These are phyloP conservation scores for Pseudotulostoma volvatum DNA, from an alignment of 495 filamentous ascomycete species.

Conservation along the genomic window DNA sequence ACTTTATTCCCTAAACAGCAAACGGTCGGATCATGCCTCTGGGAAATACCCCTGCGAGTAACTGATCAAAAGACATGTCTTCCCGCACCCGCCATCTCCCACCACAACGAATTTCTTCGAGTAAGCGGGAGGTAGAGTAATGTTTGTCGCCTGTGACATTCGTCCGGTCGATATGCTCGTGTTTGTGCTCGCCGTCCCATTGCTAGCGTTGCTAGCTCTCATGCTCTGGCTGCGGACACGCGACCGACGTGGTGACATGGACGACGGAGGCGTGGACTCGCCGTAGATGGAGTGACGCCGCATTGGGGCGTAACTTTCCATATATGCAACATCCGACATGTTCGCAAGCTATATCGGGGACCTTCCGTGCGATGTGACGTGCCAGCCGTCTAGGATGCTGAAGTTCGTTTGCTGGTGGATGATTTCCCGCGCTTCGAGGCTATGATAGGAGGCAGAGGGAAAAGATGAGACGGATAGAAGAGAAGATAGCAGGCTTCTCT, in stretches of 20 bases:
- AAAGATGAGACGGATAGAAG: too few species aligned
- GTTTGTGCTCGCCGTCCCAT: constrained; percentile 72
- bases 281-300: constrained; percentile 28
- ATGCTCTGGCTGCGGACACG: constrained; percentile 43
- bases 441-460: too few species aligned
- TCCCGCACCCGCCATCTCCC: constrained; percentile 93
- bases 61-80: constrained; percentile 95
- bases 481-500: too few species aligned
- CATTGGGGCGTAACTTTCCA: constrained; percentile 34
- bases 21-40: constrained; percentile 46
- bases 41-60: constrained; percentile 97
- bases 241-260: constrained; percentile 30
- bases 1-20: background rate
- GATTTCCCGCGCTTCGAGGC: too few species aligned
- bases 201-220: constrained; percentile 47
- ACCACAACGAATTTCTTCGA: constrained; percentile 99
- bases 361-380: too few species aligned
- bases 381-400: too few species aligned
- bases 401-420: too few species aligned
- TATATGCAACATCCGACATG: constrained; percentile 34
- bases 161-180: constrained; percentile 44
- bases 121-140: constrained; percentile 78
- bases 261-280: constrained; percentile 28
- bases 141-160: constrained; percentile 63
- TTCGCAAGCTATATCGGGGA: too few species aligned